These are phyloP conservation scores for Sindora glabra DNA, from an alignment of 306 rosid species.

Conservation along the genomic window DNA sequence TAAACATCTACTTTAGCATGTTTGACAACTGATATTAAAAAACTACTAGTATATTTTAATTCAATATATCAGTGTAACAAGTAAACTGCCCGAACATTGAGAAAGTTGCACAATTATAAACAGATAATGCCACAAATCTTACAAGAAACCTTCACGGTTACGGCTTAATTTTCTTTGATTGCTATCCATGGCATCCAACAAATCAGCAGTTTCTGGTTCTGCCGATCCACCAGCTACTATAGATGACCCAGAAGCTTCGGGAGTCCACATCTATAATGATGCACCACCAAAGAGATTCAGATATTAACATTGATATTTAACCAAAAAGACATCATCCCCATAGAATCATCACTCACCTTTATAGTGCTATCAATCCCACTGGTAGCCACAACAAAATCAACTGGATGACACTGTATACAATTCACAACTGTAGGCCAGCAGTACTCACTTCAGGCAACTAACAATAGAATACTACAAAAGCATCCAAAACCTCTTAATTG, in stretches of 20 bases:
- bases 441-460: slow-evolving; percentile 9
- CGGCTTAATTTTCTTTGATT: slow-evolving; percentile 72
- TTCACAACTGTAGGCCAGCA: slow-evolving; percentile 64
- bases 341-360: slow-evolving; percentile 51
- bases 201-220: slow-evolving; percentile 66
- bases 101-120: not conserved
- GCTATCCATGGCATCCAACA: slow-evolving; percentile 55
- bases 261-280: slow-evolving; percentile 77
- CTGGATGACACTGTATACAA: slow-evolving; percentile 88
- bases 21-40: not conserved
- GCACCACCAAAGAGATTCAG: slow-evolving; percentile 21
- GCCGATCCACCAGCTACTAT: slow-evolving; percentile 67
- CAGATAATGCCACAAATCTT: slow-evolving; percentile 28
- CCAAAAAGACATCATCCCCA: slow-evolving; percentile 3
- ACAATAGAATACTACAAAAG: not conserved
- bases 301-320: slow-evolving; percentile 7
- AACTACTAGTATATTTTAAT: not conserved
- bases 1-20: not conserved
- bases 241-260: slow-evolving; percentile 68
- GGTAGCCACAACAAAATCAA: slow-evolving; percentile 87
- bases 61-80: not conserved
- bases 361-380: slow-evolving; percentile 94
- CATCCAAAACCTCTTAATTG: not conserved
- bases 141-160: slow-evolving; percentile 65
- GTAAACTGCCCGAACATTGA: not conserved